Evolutionary conservation across 345 rosid species (phyloP).

Genomic region (Populus pruinosa): DNA sequence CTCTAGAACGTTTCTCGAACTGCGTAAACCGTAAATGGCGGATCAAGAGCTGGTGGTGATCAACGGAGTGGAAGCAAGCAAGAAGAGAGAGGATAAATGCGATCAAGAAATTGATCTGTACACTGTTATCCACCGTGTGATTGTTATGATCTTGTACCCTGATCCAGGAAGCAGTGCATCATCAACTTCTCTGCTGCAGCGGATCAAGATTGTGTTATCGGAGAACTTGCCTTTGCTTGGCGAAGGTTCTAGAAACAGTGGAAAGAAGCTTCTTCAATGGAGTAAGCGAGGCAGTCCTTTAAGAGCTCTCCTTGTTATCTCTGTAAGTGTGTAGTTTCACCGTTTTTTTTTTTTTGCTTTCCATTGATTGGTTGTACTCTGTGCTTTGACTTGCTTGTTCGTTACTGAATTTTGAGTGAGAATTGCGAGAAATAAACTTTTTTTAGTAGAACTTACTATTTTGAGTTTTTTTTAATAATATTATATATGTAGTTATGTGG

Average conservation of each 20-base stretch:
- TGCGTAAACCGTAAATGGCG: too few species aligned
- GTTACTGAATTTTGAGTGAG: not conserved
- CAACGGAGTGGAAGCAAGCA: too few species aligned
- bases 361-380: not conserved
- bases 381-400: not conserved
- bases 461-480: not conserved
- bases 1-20: too few species aligned
- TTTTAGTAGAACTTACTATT: too few species aligned
- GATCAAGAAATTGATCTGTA: too few species aligned
- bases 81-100: too few species aligned
- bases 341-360: not conserved
- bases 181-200: slow-evolving; percentile 44
- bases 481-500: too few species aligned
- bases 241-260: slow-evolving; percentile 52
- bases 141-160: slow-evolving; percentile 47
- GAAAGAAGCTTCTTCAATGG: slow-evolving; percentile 53
- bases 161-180: slow-evolving; percentile 24
- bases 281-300: slow-evolving; percentile 73
- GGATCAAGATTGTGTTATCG: slow-evolving; percentile 43
- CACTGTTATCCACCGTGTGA: slow-evolving; percentile 31
- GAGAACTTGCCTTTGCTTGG: slow-evolving; percentile 52
- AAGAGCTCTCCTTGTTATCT: slow-evolving; percentile 76
- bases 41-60: too few species aligned
- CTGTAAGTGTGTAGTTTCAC: slow-evolving; percentile 42
- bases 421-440: too few species aligned